Base-by-base conservation (phyloP, 495 filamentous ascomycete species). In the Penicillium maclennaniae region DNA sequence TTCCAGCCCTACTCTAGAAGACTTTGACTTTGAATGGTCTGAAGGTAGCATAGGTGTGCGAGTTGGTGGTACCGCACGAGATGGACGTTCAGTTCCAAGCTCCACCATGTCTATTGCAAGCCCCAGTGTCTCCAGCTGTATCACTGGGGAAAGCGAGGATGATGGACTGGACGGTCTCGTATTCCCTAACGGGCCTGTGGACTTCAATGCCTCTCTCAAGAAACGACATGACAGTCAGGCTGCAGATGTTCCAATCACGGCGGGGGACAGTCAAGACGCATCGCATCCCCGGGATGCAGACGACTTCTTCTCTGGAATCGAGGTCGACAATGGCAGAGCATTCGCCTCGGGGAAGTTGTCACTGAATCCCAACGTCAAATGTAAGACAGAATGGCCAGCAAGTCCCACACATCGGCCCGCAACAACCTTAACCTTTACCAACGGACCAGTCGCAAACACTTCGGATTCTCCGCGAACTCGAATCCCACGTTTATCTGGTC, bases 71-170 rank as follows among this genome's bases (percentile, higher is more conserved):
- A 93, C 91, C 17, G 78, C 83, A 38, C 83, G 88, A 55, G 88
- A 92, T 64, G 80, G 78, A 12, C 81, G 83, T 26, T 93, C 88
- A 23, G 81, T 84, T 61, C 83, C 89, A 52, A 90, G 88, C 70
- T 96, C 89, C 1, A 88, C 91, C 12, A 86, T 88, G 25, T 95
- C 91, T 21, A 86, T 87, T 21, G 81, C 96, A 68, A 96, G 92
- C 59, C 90, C 93, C 10, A 96, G 91, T 61, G 81, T 92, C 42
- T 87, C 90, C 46, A 96, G 91, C 69, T 93, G 88, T 51, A 77
- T 95, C 53, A 95, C 91, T 6, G 80, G 81, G n/a, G 93, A 95
- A 69, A 97, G 92, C 64, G 93, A 97, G 61, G 92, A 96, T 61
- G 93, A 97, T 56, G 83, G 86, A 6, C 78, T 97, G 40, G 63